These are phyloP conservation scores for Fonsecaea nubica DNA, from an alignment of 2,329 filamentous ascomycete species.

Conservation along the genomic window DNA sequence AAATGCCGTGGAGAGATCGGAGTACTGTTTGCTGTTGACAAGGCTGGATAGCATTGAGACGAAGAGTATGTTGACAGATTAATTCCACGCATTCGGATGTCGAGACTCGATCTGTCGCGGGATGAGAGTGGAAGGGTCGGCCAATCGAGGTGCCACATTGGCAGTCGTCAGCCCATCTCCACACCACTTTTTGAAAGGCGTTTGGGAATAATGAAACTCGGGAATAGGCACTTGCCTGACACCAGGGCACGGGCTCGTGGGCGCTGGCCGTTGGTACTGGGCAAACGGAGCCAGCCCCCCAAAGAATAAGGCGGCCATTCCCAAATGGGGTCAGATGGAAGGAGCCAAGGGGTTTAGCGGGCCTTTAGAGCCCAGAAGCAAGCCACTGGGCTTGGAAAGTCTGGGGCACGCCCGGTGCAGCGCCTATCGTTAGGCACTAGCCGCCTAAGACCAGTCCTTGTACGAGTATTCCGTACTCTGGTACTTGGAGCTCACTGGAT, in stretches of 20 bases:
- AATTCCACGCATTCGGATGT: slow-evolving; percentile 14
- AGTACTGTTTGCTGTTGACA: not conserved
- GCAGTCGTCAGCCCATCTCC: slow-evolving; percentile 20
- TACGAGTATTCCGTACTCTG: no score
- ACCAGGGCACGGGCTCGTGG: slow-evolving; percentile 1
- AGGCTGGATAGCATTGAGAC: slow-evolving; percentile 21
- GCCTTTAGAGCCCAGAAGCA: not conserved
- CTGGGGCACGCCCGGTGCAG: not conserved
- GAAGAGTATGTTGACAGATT: slow-evolving; percentile 16
- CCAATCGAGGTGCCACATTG: slow-evolving; percentile 10
- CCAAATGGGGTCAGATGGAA: slow-evolving; percentile 12
- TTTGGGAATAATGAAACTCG: slow-evolving; percentile 2
- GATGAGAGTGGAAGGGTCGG: slow-evolving; percentile 6
- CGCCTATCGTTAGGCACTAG: not conserved
- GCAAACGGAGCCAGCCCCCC: slow-evolving; percentile 17
- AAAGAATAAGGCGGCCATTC: not conserved
- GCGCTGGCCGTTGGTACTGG: not conserved
- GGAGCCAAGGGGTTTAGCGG: not conserved
- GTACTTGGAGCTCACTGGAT: no score
- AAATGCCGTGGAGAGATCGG: not conserved
- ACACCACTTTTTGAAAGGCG: not conserved
- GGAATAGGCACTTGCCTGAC: not conserved
- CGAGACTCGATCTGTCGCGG: slow-evolving; percentile 21
- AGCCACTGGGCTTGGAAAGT: slow-evolving; percentile 4
- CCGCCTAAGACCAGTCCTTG: not conserved